Evolutionary conservation across 345 rosid genomes (phyloP).

Genomic region (Eucalyptus erythrocorys): DNA sequence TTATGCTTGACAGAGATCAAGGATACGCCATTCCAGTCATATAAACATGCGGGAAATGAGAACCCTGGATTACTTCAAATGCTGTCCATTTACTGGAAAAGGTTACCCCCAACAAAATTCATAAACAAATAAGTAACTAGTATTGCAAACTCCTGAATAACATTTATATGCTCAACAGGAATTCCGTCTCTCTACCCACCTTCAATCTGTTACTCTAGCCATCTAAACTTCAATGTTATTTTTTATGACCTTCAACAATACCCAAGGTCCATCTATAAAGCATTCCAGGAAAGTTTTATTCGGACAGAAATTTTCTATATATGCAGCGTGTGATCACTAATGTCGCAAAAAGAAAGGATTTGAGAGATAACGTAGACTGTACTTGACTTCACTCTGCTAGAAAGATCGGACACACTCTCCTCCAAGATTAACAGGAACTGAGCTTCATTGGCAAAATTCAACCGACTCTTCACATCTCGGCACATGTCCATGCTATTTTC

Average conservation of each 20-base stretch:
- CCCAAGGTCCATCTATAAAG: background rate
- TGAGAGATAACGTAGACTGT: background rate
- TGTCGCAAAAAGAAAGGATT: background rate
- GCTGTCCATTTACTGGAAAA: background rate
- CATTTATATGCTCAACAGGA: background rate
- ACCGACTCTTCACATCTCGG: constrained; percentile 45
- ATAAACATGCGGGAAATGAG: background rate
- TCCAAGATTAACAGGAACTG: constrained; percentile 77
- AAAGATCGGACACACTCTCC: constrained; percentile 75
- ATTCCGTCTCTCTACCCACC: background rate
- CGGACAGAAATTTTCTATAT: background rate
- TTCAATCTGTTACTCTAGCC: background rate
- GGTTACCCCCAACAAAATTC: background rate
- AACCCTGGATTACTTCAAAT: background rate
- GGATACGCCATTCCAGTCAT: background rate
- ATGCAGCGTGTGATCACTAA: background rate
- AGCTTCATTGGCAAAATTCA: constrained; percentile 88
- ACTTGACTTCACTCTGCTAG: constrained; percentile 47
- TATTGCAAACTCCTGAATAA: background rate
- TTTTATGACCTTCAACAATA: background rate
- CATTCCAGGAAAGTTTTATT: background rate
- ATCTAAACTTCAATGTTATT: background rate
- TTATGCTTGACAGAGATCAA: background rate
- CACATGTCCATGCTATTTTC: constrained; percentile 30
- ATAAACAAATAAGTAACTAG: background rate